Conservation (phyloP, 2,329 filamentous ascomycete species). For the Pseudogymnoascus sp. region DNA sequence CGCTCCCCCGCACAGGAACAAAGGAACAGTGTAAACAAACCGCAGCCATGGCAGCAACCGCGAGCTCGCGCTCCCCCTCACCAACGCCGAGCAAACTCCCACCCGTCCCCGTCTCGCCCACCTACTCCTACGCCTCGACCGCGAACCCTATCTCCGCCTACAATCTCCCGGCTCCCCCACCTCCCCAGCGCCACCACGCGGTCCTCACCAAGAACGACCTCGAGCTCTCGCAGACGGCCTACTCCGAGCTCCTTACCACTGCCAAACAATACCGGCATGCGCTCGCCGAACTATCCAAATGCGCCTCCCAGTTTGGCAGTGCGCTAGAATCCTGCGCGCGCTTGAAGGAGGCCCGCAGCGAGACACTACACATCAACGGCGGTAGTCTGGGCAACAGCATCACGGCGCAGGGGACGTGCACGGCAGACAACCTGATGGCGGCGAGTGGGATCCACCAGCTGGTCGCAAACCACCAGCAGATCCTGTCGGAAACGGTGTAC, state of each 20-base stretch:
- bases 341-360: conserved; percentile 56
- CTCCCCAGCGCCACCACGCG: conserved; percentile 38
- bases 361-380: conserved; percentile 37
- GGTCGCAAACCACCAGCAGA: conserved; percentile 62
- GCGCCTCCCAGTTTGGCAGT: conserved; percentile 54
- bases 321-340: conserved; percentile 61
- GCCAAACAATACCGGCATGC: conserved; percentile 57
- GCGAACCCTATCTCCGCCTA: conserved; percentile 50
- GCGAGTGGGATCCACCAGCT: conserved; percentile 59
- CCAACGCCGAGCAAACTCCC: conserved; percentile 49
- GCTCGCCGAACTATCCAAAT: conserved; percentile 50
- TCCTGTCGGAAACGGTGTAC: conserved; percentile 61
- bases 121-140: conserved; percentile 56
- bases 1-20: not conserved
- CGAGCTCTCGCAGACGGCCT: conserved; percentile 52
- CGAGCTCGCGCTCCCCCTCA: conserved; percentile 31
- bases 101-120: conserved; percentile 53
- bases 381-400: conserved; percentile 32
- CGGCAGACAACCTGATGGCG: conserved; percentile 53
- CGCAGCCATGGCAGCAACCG: conserved; percentile 13
- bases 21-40: conserved; percentile 9
- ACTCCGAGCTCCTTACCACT: conserved; percentile 51
- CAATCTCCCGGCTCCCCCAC: conserved; percentile 43
- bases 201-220: conserved; percentile 57
- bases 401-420: conserved; percentile 44